Evolutionary conservation across 2,329 filamentous ascomycete genomes (phyloP).

Genomic region (Drechslera avenae): DNA sequence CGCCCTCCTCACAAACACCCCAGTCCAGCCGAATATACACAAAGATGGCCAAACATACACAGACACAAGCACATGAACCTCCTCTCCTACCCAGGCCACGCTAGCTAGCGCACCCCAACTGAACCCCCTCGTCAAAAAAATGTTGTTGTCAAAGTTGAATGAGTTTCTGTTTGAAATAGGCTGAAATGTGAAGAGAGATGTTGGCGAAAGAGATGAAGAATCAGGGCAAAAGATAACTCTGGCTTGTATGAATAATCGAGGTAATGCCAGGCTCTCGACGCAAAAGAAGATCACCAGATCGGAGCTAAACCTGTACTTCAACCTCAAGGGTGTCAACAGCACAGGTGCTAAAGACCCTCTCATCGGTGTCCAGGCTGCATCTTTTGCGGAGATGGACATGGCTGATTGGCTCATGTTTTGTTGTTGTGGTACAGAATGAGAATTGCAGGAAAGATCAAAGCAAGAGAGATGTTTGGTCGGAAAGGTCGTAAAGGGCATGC

Average conservation of each 20-base stretch:
- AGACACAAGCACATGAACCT: background rate
- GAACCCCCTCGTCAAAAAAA: background rate
- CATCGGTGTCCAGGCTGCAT: slow-evolving; percentile 47
- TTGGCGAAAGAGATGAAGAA: background rate
- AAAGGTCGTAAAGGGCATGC: slow-evolving; percentile 11
- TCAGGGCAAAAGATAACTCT: slow-evolving; percentile 3
- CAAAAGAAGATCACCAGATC: slow-evolving; percentile 22
- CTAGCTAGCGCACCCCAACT: slow-evolving; percentile 2
- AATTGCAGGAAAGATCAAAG: slow-evolving; percentile 10
- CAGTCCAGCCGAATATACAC: slow-evolving; percentile 4
- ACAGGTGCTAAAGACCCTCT: slow-evolving; percentile 44
- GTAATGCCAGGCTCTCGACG: slow-evolving; percentile 44
- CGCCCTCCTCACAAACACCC: no score
- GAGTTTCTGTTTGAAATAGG: slow-evolving; percentile 21
- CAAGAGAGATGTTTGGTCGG: slow-evolving; percentile 7
- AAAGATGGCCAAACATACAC: background rate
- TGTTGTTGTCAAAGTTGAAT: slow-evolving; percentile 20
- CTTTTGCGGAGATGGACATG: slow-evolving; percentile 45
- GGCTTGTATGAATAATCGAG: slow-evolving; percentile 5
- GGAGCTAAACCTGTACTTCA: slow-evolving; percentile 46
- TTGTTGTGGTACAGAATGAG: slow-evolving; percentile 44
- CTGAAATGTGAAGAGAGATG: slow-evolving; percentile 18
- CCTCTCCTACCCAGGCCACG: background rate
- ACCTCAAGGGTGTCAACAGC: slow-evolving; percentile 45
- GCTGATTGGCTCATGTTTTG: slow-evolving; percentile 40